Base-by-base conservation (phyloP, 371 early-diverging fungal species). In the Saksenaea oblongispora region DNA sequence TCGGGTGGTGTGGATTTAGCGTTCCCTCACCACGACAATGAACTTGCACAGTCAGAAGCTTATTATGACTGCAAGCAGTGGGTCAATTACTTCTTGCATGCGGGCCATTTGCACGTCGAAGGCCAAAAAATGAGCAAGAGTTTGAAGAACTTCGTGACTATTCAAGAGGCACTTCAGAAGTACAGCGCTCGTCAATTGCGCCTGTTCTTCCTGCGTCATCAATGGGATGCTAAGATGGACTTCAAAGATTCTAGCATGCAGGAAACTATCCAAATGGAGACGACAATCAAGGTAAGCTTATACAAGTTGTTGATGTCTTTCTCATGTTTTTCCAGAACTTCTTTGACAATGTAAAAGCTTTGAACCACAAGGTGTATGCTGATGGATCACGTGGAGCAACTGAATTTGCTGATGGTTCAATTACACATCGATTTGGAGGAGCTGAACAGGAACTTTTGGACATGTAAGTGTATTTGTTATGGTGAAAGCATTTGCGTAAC, bases 21-120 rank as follows among this genome's bases (percentile, higher is more conserved):
- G 13, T 99, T 99, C 88, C 99, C 99, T 44, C 99, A 99, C 75
- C 99, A 99, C 81, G 99, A 99, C 75, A 99, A 99, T 71, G 99
- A 99, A 79, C 70, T 99, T 54, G 99, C 98, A 7, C 99, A 99
- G 81, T 83, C 96, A 3, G 98, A 98, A 79, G 99, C 98, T 14
- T 89, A 93, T 72, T 95, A 88, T 74, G 87, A 89, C 69, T 90
- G 90, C 85, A 65, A 84, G 15, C 97, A 95, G 82, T 99, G 99
- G 99, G 92, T 97, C 71, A 98, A 97, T 75, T 99, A 99, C 87
- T 99, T 99, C 76, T 73, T 98, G 65, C 99, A 99, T 79, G 89
- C 96, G 51, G 99, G 99, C 31, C 99, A 99, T 81, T 86, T 99
- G 68, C 96, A 99, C 73, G 95, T 99, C 55, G 96, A 98, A 69